phyloP scores from a whole-genome alignment of 2,329 filamentous ascomycete genomes.

The Pseudogymnoascus sp. region DNA sequence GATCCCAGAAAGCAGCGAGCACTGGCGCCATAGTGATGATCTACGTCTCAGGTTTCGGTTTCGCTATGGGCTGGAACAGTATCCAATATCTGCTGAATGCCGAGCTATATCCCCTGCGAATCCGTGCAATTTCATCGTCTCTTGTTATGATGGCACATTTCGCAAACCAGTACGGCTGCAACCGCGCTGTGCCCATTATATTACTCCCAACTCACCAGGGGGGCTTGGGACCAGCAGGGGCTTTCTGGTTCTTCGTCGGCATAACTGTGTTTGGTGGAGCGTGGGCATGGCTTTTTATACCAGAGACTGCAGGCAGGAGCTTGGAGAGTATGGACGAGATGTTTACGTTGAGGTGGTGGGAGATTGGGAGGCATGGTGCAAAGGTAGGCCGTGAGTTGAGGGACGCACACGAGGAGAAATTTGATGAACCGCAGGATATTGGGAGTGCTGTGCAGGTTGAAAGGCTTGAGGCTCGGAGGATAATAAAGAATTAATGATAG shows the following conservation, averaged over 20 bases:
- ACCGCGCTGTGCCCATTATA: conserved; percentile 67
- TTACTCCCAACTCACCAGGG: conserved; percentile 43
- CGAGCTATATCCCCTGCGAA: conserved; percentile 67
- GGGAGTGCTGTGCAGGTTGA: conserved; percentile 1
- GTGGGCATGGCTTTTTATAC: conserved; percentile 66
- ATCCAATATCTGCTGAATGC: conserved; percentile 74
- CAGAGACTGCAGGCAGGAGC: conserved; percentile 59
- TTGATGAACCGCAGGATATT: conserved; percentile 27
- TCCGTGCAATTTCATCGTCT: conserved; percentile 62
- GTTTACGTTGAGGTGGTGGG: conserved; percentile 66
- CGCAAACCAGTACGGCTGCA: conserved; percentile 70
- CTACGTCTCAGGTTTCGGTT: conserved; percentile 59
- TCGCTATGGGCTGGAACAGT: conserved; percentile 65
- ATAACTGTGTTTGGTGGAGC: conserved; percentile 59
- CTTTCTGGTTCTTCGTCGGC: conserved; percentile 67
- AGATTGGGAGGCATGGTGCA: conserved; percentile 55
- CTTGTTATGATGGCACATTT: conserved; percentile 74
- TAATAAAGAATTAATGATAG: not conserved
- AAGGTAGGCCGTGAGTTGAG: conserved; percentile 42
- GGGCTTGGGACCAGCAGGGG: conserved; percentile 49
- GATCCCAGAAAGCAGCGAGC: conserved; percentile 45
- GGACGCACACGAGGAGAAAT: conserved; percentile 36
- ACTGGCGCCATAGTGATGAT: conserved; percentile 66
- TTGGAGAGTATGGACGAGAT: conserved; percentile 64
- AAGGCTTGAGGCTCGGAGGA: not conserved